phyloP scores from a whole-genome alignment of 805 yeast species.

The Ogataea trehalophila region DNA sequence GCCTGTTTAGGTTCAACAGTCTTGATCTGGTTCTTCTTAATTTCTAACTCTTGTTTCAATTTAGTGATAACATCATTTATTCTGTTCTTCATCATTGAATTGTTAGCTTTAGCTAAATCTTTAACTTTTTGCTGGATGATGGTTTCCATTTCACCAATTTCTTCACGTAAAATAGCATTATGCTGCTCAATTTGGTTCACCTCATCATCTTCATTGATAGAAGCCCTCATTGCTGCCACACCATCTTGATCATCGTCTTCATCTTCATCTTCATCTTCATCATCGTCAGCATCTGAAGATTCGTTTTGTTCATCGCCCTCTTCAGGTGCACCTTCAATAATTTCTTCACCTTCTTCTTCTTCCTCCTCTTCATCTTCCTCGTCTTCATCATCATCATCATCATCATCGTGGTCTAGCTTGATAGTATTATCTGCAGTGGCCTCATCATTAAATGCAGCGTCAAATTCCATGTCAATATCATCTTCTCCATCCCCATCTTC shows the following conservation, averaged over 20 bases:
- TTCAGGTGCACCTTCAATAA: slow-evolving; percentile 38
- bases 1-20: slow-evolving; percentile 25
- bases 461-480: slow-evolving; percentile 19
- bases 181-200: slow-evolving; percentile 54
- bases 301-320: slow-evolving; percentile 43
- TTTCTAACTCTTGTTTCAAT: slow-evolving; percentile 74
- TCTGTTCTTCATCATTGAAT: slow-evolving; percentile 83
- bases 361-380: slow-evolving; percentile 42
- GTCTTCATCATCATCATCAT: slow-evolving; percentile 37
- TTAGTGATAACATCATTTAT: slow-evolving; percentile 76
- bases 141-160: slow-evolving; percentile 71
- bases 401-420: slow-evolving; percentile 40
- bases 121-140: slow-evolving; percentile 72
- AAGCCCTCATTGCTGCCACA: slow-evolving; percentile 30
- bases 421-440: slow-evolving; percentile 28
- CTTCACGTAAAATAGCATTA: slow-evolving; percentile 74
- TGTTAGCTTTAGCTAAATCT: slow-evolving; percentile 68
- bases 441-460: slow-evolving; percentile 14
- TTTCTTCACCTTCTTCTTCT: slow-evolving; percentile 42
- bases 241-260: slow-evolving; percentile 46
- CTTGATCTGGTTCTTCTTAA: slow-evolving; percentile 62
- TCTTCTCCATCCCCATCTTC: slow-evolving; percentile 15
- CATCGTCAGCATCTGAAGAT: slow-evolving; percentile 43
- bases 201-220: slow-evolving; percentile 27
- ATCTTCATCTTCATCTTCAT: slow-evolving; percentile 41